Conservation (phyloP, 2,329 filamentous ascomycete genomes). For the Polychaeton citri region DNA sequence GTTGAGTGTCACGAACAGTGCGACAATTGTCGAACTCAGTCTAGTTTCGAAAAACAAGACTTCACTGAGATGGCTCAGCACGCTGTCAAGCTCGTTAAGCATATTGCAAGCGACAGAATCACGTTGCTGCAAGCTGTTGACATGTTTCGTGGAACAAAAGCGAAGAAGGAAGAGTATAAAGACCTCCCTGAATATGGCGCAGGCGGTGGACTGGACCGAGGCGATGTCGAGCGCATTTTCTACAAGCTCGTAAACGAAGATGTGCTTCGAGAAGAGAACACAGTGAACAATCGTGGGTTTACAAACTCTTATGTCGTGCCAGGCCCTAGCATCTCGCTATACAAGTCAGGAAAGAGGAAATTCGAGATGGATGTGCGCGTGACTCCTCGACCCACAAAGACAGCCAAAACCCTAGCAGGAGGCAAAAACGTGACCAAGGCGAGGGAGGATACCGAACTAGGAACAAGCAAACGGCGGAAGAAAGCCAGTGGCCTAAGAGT, state of each 20-base stretch:
- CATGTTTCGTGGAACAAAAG: constrained; percentile 59
- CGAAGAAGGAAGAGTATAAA: constrained; percentile 38
- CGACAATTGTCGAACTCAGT: constrained; percentile 74
- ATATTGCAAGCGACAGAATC: constrained; percentile 45
- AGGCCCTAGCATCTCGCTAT: constrained; percentile 31
- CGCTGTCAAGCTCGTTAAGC: constrained; percentile 54
- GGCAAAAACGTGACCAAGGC: constrained; percentile 11
- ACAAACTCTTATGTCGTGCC: constrained; percentile 56
- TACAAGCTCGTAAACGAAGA: constrained; percentile 60
- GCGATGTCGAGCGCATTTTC: constrained; percentile 75
- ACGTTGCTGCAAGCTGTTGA: constrained; percentile 76
- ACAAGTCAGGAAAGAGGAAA: constrained; percentile 21
- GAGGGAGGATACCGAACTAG: constrained; percentile 14
- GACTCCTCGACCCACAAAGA: constrained; percentile 7
- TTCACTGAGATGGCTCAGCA: constrained; percentile 61
- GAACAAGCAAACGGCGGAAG: constrained; percentile 10
- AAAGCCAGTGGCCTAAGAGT: constrained; percentile 20
- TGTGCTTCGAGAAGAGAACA: constrained; percentile 51
- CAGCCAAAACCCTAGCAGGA: constrained; percentile 18
- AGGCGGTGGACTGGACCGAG: constrained; percentile 56
- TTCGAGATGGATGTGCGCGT: constrained; percentile 41
- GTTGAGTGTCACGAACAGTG: constrained; percentile 62
- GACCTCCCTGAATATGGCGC: constrained; percentile 50
- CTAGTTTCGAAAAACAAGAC: constrained; percentile 59
- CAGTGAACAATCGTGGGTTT: constrained; percentile 42